Conservation (phyloP, 1,139 yeast species). For the Candida sojae region DNA sequence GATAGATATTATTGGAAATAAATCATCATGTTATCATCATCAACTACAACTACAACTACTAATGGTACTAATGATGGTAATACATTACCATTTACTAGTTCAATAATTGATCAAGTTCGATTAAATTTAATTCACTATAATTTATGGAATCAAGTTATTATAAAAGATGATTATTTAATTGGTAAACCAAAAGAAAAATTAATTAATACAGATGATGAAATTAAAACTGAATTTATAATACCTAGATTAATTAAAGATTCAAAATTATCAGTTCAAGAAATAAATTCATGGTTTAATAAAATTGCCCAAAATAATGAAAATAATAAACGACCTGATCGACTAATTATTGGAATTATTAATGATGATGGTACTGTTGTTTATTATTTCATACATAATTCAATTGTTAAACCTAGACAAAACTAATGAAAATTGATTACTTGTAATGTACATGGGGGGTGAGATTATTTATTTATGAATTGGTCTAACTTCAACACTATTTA, state of each 20-base stretch:
- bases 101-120: conserved; percentile 25
- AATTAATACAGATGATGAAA: conserved; percentile 22
- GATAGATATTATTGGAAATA: no score
- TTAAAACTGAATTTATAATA: conserved; percentile 36
- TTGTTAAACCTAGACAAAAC: conserved; percentile 59
- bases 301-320: background rate
- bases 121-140: conserved; percentile 55
- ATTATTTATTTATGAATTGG: background rate
- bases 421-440: conserved; percentile 15
- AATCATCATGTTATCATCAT: no score
- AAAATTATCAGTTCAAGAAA: conserved; percentile 22
- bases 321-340: conserved; percentile 31
- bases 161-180: conserved; percentile 16
- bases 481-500: conserved; percentile 5
- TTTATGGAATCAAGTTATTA: conserved; percentile 48
- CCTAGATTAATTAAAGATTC: conserved; percentile 21
- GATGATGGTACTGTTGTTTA: conserved; percentile 70
- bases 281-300: conserved; percentile 32
- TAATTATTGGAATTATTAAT: conserved; percentile 59
- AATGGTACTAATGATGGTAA: no score
- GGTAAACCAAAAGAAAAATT: conserved; percentile 36
- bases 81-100: conserved; percentile 3
- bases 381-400: conserved; percentile 63
- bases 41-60: no score
- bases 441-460: background rate